phyloP scores from a whole-genome alignment of 108 stramenopile species.

The Fragilaria crotonensis region DNA sequence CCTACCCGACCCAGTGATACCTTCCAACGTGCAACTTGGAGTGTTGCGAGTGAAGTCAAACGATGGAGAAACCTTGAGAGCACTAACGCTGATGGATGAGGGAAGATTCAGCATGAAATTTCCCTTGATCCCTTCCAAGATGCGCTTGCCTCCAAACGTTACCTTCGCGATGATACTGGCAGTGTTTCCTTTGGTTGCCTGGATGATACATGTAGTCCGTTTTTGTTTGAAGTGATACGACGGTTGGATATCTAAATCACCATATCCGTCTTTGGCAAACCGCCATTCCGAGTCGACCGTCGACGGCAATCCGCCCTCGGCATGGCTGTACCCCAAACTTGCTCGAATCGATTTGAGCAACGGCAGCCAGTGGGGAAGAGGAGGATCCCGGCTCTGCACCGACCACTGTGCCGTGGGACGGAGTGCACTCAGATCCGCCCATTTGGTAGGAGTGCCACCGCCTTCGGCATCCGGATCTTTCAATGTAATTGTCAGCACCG shows the following conservation, averaged over 20 bases:
- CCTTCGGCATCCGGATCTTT: slow-evolving; percentile 21
- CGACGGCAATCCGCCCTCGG: slow-evolving; percentile 10
- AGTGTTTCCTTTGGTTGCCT: slow-evolving; percentile 18
- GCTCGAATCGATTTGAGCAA: slow-evolving; percentile 21
- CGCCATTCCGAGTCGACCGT: slow-evolving; percentile 15
- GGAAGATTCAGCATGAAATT: slow-evolving; percentile 18
- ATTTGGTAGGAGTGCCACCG: neutral
- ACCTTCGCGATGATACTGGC: slow-evolving; percentile 18
- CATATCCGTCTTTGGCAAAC: neutral
- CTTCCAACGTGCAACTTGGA: slow-evolving; percentile 32
- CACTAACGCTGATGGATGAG: slow-evolving; percentile 8
- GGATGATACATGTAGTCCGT: slow-evolving; percentile 4
- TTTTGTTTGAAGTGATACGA: slow-evolving; percentile 14
- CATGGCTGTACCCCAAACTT: slow-evolving; percentile 16
- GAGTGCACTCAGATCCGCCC: slow-evolving; percentile 21
- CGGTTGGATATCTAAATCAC: slow-evolving; percentile 23
- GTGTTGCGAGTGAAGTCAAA: slow-evolving; percentile 16
- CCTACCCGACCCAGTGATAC: slow-evolving; percentile 23
- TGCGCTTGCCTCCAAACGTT: slow-evolving; percentile 2
- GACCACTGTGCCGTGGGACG: slow-evolving; percentile 27
- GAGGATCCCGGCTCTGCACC: slow-evolving; percentile 19
- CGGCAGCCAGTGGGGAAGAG: slow-evolving; percentile 34
- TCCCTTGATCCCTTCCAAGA: slow-evolving; percentile 15
- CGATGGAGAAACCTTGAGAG: slow-evolving; percentile 25
- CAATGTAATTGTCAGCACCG: slow-evolving; percentile 28